Base-by-base conservation (phyloP, 2,329 filamentous ascomycete species). In the Nigrospora osmanthi region DNA sequence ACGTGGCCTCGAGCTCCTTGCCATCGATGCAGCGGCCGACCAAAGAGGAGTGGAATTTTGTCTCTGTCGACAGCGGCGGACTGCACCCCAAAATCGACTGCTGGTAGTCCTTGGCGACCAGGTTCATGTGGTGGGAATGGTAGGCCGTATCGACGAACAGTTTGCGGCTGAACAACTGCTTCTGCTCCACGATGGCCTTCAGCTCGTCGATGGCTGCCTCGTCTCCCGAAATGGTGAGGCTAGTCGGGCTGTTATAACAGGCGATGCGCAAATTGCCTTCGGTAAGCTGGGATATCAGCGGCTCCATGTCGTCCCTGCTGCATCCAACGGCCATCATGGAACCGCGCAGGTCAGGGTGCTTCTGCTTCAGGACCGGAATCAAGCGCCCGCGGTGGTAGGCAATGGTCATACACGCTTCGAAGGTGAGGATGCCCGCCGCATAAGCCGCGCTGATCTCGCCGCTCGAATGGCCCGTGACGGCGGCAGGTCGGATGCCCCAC, bases 321-420 rank as follows among this genome's bases (percentile, higher is more conserved):
- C 63, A 61, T 4, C 71, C 76, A 1, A 77, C 72, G 0, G 76
- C 76, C 56, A 78, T 64, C 76, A 80, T 80, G 6, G 65, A 59
- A 0, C 75, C 75, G 6, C 61, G 58, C 0, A 70, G 62, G 1
- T 62, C 49, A 0, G 64, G 63, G 46, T 64, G 58, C 11, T 58
- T 62, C 28, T 59, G 36, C 45, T 64, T 70, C 36, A 72, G 53
- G 4, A 61, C 55, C 3, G 63, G 60, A 7, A 68, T 62, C 13
- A 68, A 59, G 30, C 65, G 61, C 2, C 68, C 70, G 14, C 70
- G 62, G 50, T 67, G 64, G 54, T 54, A 55, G 3, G 54, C 54
- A 13, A 50, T 48, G 32, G 52, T 51, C 49, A 56, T 52, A 30
- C 52, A 53, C 19, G 47, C 46, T 34, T 56, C 53, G 10, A 54